Base-by-base conservation (phyloP, 768 basidiomycete species). In the Boletus rubescentipes region DNA sequence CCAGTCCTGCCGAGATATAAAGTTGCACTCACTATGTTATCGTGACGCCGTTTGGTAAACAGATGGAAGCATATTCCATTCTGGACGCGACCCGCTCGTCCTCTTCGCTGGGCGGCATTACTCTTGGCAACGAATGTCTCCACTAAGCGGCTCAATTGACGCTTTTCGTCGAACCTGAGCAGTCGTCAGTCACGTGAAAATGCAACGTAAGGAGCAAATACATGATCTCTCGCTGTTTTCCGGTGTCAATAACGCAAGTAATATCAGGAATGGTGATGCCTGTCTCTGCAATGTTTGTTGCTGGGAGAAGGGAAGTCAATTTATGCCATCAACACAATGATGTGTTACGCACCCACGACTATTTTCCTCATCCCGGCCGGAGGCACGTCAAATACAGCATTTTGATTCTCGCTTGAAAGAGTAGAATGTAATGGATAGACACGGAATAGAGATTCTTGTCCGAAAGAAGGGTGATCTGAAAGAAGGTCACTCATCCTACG, bases 261-360 rank as follows among this genome's bases (percentile, higher is more conserved):
- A 97, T 91, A 62, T 99, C 97, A 7, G 96, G 96, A 51, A 99
- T 99, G 2, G 97, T 99, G 50, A 99, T 91, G 61, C 96, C 96
- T 14, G 96, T 99, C 72, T 99, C 96, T 15, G 93, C 90, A 61
- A 95, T 93, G 65, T 96, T 93, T 32, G 92, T 93, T 3, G 91
- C 91, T 93, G 43, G 34, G 23, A 39, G 16, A 49, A 15, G 10
- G 12, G 5, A 57, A 16, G 50, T 52, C 36, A 55, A 41, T 23
- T 42, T 4, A 29, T 29, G 23, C 11, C 5, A 16, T 43, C 44
- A 42, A 41, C 21, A 29, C 34, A 9, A 39, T 54, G 50, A 14
- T 41, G 42, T 2, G 29, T 16, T 34, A 29, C 78, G 37, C 65
- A 93, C 93, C 90, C 38, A 99, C 86, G 45, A 99, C 97, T 60